Conservation (phyloP, 225 moss, liverwort and hornwort genomes). For the Straminergon stramineum region DNA sequence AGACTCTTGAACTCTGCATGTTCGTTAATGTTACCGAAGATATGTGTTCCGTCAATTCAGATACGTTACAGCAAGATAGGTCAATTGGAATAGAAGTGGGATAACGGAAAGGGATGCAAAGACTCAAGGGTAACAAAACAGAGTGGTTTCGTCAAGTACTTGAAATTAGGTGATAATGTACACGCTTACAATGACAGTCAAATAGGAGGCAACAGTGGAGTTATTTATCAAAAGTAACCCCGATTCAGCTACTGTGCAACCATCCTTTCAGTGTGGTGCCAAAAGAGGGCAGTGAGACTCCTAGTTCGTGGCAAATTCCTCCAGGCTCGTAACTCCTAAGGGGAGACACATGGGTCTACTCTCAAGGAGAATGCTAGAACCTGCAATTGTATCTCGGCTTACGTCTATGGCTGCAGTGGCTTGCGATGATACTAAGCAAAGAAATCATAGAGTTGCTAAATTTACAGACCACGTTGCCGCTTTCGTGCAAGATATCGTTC, state of each 20-base stretch:
- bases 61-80: not conserved
- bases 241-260: constrained; percentile 36
- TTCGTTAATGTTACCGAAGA: too few relatives aligned
- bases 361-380: constrained; percentile 33
- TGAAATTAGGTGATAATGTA: not conserved
- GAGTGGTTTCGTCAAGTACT: too few relatives aligned
- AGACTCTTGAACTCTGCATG: not conserved
- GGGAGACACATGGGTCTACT: constrained; percentile 7
- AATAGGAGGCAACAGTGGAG: not conserved
- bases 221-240: not conserved
- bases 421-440: not conserved
- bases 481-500: constrained; percentile 77
- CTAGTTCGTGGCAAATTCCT: not conserved
- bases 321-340: not conserved
- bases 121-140: too few relatives aligned
- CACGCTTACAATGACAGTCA: not conserved
- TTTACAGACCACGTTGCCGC: constrained; percentile 42
- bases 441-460: not conserved
- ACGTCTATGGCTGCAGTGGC: not conserved
- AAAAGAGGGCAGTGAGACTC: constrained; percentile 8
- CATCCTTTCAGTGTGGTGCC: constrained; percentile 45
- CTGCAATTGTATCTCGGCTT: constrained; percentile 54
- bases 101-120: not conserved
- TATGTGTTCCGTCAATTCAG: not conserved
- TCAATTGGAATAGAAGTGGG: not conserved